phyloP scores from a whole-genome alignment of 2,329 filamentous ascomycete genomes.

The Cladosporium sp. region DNA sequence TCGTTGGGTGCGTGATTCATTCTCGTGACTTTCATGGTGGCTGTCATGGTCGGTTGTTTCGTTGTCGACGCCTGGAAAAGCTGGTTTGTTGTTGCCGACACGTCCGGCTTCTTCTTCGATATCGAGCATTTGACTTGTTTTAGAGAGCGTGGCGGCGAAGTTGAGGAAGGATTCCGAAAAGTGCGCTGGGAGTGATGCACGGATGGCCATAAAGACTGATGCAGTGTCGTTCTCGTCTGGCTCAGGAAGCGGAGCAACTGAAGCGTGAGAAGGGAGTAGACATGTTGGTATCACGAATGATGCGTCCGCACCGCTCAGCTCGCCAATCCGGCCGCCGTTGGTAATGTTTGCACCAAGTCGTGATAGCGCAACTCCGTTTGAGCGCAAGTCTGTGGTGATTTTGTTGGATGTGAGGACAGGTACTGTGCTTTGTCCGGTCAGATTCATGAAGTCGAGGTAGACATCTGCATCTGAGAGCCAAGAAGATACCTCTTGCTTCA shows the following conservation, averaged over 20 bases:
- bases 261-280: constrained; percentile 53
- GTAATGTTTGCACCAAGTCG: not conserved
- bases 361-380: not conserved
- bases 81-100: not conserved
- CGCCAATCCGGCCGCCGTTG: not conserved
- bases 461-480: constrained; percentile 54
- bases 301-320: constrained; percentile 35
- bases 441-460: constrained; percentile 44
- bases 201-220: constrained; percentile 44
- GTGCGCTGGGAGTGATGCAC: constrained; percentile 46
- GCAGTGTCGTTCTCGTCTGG: constrained; percentile 41
- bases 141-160: constrained; percentile 53
- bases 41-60: not conserved
- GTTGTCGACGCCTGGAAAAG: not conserved
- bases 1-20: not conserved
- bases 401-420: constrained; percentile 47
- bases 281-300: constrained; percentile 46
- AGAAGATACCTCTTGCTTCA: constrained; percentile 44
- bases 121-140: constrained; percentile 48
- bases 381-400: constrained; percentile 28
- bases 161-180: constrained; percentile 52
- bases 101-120: constrained; percentile 7
- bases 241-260: constrained; percentile 43
- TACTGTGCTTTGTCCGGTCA: constrained; percentile 44
- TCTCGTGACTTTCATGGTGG: not conserved